Evolutionary conservation across 202 grass and related monocot genomes (phyloP).

Genomic region (Dendrocalamus latiflorus): DNA sequence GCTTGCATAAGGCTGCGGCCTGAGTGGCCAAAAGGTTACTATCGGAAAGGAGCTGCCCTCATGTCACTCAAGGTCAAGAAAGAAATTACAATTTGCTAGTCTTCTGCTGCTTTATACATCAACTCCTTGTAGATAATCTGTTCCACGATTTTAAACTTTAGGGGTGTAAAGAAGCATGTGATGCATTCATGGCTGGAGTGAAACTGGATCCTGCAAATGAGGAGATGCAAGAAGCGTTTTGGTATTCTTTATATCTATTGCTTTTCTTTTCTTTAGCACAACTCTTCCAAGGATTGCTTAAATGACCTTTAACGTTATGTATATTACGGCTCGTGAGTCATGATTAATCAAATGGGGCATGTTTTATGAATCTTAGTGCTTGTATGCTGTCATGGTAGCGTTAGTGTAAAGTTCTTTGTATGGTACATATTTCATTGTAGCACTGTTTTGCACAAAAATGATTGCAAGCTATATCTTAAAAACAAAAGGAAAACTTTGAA

Average conservation of each 20-base stretch:
- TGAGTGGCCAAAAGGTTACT: constrained; percentile 29
- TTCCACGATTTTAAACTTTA: background rate
- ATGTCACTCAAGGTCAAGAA: constrained; percentile 28
- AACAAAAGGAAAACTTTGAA: background rate
- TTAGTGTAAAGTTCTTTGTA: background rate
- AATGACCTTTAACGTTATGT: too few relatives aligned
- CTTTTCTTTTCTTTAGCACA: too few relatives aligned
- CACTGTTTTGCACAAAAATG: background rate
- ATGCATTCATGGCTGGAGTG: constrained; percentile 24
- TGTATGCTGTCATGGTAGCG: background rate
- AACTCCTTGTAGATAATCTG: background rate
- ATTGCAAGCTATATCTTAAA: background rate
- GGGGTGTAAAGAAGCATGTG: constrained; percentile 14
- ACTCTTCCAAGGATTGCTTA: too few relatives aligned
- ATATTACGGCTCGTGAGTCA: background rate
- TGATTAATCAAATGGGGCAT: constrained; percentile 3
- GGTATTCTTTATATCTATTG: too few relatives aligned
- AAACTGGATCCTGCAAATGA: constrained; percentile 18
- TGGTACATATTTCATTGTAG: background rate
- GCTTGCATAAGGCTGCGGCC: constrained; percentile 2
- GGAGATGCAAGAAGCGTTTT: too few relatives aligned
- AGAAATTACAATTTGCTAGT: background rate
- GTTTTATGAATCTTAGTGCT: background rate
- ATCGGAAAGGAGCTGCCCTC: constrained; percentile 27
- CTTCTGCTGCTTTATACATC: background rate